A percentile compares a stretch with the other conserved stretches of the same genome.
These are phyloP conservation scores for Fusarium compactum DNA, from an alignment of 2,329 filamentous ascomycete genomes.

Conservation along the genomic window DNA sequence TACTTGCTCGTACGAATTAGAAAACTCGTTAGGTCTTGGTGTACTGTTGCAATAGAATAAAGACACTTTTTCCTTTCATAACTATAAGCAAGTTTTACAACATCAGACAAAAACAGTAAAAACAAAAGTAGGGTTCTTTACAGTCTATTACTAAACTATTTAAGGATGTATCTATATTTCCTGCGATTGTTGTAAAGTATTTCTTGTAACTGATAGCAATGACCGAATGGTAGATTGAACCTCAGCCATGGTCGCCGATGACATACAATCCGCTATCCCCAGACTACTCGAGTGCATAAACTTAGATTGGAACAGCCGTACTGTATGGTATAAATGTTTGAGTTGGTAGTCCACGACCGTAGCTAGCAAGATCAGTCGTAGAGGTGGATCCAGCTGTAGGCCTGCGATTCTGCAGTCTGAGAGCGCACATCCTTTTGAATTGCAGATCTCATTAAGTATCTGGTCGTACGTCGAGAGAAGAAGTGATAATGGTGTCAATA, in stretches of 20 bases:
- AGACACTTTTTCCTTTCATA: no score
- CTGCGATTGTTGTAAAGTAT: neutral
- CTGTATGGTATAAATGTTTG: neutral
- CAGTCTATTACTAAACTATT: neutral
- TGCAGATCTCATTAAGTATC: neutral
- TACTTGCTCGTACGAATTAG: no score
- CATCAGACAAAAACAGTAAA: no score
- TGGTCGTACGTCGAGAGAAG: neutral
- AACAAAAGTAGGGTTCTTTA: no score
- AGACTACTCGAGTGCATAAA: neutral
- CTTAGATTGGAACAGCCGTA: neutral
- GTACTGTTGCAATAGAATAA: no score
- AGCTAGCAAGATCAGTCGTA: neutral
- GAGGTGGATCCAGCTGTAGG: neutral
- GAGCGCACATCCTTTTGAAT: neutral
- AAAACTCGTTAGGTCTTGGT: no score
- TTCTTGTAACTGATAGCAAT: neutral
- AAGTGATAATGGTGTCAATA: neutral
- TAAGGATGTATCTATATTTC: neutral
- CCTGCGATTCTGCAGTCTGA: neutral
- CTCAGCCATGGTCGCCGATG: neutral
- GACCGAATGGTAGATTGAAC: conserved; percentile 3
- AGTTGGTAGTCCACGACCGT: conserved; percentile 2
- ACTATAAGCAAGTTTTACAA: no score
- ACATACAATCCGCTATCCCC: conserved; percentile 7